phyloP scores from a whole-genome alignment of 176 grass and related monocot genomes.

The Raddia distichophylla region DNA sequence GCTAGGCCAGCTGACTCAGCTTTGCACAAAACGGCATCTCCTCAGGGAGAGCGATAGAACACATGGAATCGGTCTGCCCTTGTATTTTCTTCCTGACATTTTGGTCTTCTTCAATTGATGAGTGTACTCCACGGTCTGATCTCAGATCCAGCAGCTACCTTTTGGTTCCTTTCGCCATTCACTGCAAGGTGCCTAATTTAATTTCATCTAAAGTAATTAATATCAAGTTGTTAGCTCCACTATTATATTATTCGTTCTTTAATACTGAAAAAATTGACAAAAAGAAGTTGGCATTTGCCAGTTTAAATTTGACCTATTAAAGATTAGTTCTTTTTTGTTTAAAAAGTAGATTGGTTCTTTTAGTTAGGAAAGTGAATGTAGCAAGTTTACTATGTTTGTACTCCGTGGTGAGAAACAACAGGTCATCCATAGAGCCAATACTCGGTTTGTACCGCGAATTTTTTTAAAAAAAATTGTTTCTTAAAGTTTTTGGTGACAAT shows the following conservation, averaged over 20 bases:
- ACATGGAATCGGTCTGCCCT: background rate
- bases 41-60: background rate
- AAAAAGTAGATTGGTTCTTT: too few species aligned
- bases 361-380: background rate
- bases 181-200: background rate
- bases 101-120: background rate
- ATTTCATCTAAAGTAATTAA: background rate
- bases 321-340: background rate
- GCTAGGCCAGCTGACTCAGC: conserved; percentile 36
- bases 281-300: background rate
- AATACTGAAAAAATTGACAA: background rate
- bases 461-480: too few species aligned
- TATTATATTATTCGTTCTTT: background rate
- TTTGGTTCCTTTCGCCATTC: background rate
- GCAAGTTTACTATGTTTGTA: background rate
- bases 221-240: conserved; percentile 21
- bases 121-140: background rate
- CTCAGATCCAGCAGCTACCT: background rate
- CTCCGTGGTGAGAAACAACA: too few species aligned
- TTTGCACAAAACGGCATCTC: conserved; percentile 27
- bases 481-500: too few species aligned
- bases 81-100: background rate
- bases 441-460: too few species aligned
- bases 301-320: background rate
- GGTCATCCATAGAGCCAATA: too few species aligned